Conservation (phyloP, 1,284 basidiomycete species). For the Exsudoporus floridanus region DNA sequence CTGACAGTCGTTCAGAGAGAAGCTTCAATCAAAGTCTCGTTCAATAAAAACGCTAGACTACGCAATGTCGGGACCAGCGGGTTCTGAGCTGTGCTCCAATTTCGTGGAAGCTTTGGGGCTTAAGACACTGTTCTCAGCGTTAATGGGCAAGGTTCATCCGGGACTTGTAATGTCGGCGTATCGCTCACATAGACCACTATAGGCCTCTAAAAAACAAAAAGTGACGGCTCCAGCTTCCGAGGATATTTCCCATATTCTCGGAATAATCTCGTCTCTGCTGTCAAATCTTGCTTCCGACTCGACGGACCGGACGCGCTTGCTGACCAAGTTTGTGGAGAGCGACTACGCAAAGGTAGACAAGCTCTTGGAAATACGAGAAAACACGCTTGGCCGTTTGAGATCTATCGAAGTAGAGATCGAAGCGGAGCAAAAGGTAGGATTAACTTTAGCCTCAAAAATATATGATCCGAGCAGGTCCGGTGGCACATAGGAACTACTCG, state of each 20-base stretch:
- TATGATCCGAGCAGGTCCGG: background rate
- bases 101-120: constrained; percentile 90
- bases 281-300: constrained; percentile 89
- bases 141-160: constrained; percentile 85
- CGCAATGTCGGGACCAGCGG: constrained; percentile 82
- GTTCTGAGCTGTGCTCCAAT: constrained; percentile 72
- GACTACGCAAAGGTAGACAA: constrained; percentile 94
- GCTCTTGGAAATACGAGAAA: constrained; percentile 83
- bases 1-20: constrained; percentile 58
- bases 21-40: constrained; percentile 73
- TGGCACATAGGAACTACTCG: constrained; percentile 50
- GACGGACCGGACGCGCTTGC: constrained; percentile 73
- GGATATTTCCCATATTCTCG: constrained; percentile 84
- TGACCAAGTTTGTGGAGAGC: constrained; percentile 91
- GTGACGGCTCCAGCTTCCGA: constrained; percentile 65
- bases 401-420: constrained; percentile 63
- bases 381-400: constrained; percentile 58
- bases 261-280: constrained; percentile 86
- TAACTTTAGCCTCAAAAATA: background rate
- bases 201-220: constrained; percentile 64
- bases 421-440: constrained; percentile 60
- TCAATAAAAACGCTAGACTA: constrained; percentile 91
- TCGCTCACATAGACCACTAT: constrained; percentile 2
- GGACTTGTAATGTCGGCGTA: background rate
- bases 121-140: constrained; percentile 83